These are phyloP conservation scores for Metschnikowia colocasiae DNA, from an alignment of 805 yeast species.

Conservation along the genomic window DNA sequence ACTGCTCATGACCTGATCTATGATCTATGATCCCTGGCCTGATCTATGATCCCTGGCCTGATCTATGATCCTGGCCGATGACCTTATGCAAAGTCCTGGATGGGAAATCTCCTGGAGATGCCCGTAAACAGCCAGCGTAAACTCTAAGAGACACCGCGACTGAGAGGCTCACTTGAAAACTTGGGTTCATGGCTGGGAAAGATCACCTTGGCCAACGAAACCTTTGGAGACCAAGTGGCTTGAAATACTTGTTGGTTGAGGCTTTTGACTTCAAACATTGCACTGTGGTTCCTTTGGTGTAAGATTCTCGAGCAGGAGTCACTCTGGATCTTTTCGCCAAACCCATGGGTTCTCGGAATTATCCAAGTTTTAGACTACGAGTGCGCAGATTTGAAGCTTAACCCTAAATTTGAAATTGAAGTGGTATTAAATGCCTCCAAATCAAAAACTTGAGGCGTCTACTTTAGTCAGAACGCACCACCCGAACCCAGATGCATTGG, in stretches of 20 bases:
- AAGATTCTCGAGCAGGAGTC: conserved; percentile 70
- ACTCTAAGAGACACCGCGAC: conserved; percentile 49
- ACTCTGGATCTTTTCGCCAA: conserved; percentile 80
- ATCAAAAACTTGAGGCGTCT: conserved; percentile 62
- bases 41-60: too few species aligned
- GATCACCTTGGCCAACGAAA: conserved; percentile 67
- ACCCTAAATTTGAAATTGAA: conserved; percentile 89
- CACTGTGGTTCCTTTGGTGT: conserved; percentile 86
- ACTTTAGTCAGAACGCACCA: conserved; percentile 49
- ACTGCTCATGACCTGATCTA: too few species aligned
- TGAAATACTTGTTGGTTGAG: conserved; percentile 77
- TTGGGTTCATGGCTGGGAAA: conserved; percentile 89
- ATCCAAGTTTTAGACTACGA: conserved; percentile 72
- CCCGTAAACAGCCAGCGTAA: too few species aligned
- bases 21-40: too few species aligned
- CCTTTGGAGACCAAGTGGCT: conserved; percentile 76
- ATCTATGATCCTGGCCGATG: too few species aligned
- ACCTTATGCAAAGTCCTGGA: too few species aligned
- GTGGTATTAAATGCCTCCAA: conserved; percentile 75
- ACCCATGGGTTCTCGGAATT: conserved; percentile 88
- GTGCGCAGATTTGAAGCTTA: conserved; percentile 74
- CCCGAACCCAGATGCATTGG: conserved; percentile 40
- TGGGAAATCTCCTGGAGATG: too few species aligned
- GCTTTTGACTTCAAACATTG: conserved; percentile 64
- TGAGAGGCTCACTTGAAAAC: conserved; percentile 74